Evolutionary conservation across 176 grass and related monocot genomes (phyloP).

Genomic region (Rhynchospora pubera): DNA sequence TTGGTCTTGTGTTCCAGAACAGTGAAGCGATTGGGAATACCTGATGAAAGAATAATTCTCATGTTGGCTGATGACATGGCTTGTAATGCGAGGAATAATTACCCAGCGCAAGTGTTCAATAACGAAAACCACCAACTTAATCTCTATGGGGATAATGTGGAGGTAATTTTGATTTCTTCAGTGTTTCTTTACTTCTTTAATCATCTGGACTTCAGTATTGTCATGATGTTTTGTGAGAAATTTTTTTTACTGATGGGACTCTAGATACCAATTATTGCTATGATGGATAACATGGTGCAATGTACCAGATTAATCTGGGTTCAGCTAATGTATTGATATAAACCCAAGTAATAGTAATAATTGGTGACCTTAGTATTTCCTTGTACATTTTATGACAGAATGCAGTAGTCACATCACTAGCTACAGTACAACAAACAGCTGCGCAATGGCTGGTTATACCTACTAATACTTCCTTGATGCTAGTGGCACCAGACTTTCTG

Average conservation of each 20-base stretch:
- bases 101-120: conserved; percentile 98
- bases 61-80: conserved; percentile 99
- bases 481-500: background rate
- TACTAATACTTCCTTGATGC: background rate
- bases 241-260: background rate
- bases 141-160: conserved; percentile 89
- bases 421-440: background rate
- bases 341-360: background rate
- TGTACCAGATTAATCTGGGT: background rate
- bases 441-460: background rate
- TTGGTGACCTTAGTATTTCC: background rate
- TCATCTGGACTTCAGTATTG: background rate
- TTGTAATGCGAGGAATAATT: conserved; percentile 87
- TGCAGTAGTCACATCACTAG: no score
- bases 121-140: conserved; percentile 99
- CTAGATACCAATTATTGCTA: background rate
- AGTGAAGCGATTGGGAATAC: conserved; percentile 93
- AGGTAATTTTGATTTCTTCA: conserved; percentile 45
- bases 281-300: background rate
- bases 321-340: background rate
- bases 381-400: background rate
- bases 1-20: conserved; percentile 40
- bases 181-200: background rate
- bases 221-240: background rate
- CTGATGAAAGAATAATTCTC: conserved; percentile 92